Evolutionary conservation across 164 flowering plant species (phyloP).

Genomic region (Tinospora cordifolia): DNA sequence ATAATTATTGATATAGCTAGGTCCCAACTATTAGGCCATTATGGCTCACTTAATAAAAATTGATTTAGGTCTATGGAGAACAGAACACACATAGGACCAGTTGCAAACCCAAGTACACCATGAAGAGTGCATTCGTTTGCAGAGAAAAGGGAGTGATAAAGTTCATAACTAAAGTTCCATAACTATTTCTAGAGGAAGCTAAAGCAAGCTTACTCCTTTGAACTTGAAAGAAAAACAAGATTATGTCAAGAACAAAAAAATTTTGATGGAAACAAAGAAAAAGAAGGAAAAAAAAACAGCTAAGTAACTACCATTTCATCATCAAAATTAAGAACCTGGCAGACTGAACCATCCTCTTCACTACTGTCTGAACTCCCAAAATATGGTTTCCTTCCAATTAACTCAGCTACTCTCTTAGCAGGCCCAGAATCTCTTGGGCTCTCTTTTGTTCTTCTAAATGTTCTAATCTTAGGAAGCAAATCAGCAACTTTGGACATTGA

Average conservation of each 20-base stretch:
- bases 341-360: constrained; percentile 31
- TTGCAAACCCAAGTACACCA: too few species aligned
- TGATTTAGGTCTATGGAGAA: too few species aligned
- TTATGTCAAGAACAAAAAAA: constrained; percentile 21
- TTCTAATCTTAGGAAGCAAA: constrained; percentile 56
- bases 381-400: constrained; percentile 44
- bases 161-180: too few species aligned
- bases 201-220: constrained; percentile 18
- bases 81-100: too few species aligned
- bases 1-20: too few species aligned
- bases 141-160: too few species aligned
- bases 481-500: constrained; percentile 24
- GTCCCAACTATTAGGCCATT: too few species aligned
- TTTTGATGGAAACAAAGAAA: constrained; percentile 17
- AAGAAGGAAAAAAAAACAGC: constrained; percentile 16
- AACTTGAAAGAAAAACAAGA: constrained; percentile 7
- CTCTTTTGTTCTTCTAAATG: constrained; percentile 28
- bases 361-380: constrained; percentile 32
- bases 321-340: constrained; percentile 53
- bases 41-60: too few species aligned
- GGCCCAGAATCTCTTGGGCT: constrained; percentile 82
- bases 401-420: constrained; percentile 66
- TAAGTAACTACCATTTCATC: too few species aligned
- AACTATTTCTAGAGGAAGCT: constrained; percentile 13
- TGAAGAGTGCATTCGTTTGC: too few species aligned